phyloP scores from a whole-genome alignment of 257 asterid species.

The Nicotiana attenuata region DNA sequence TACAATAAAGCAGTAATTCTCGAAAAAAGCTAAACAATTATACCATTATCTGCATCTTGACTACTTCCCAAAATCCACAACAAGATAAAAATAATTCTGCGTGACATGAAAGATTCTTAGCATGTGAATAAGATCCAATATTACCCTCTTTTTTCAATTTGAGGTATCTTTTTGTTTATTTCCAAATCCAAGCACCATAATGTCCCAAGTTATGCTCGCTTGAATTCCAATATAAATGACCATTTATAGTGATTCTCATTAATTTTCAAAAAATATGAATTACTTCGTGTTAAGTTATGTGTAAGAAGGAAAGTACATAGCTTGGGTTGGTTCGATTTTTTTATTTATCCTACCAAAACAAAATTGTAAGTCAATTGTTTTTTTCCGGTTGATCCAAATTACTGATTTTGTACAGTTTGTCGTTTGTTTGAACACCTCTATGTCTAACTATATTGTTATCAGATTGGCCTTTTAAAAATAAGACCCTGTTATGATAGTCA shows the following conservation, averaged over 20 bases:
- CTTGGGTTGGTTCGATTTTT: too few species aligned
- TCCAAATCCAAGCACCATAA: background rate
- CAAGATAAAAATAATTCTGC: background rate
- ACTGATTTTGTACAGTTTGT: too few species aligned
- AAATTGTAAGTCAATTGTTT: too few species aligned
- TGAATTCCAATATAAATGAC: background rate
- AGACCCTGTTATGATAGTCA: too few species aligned
- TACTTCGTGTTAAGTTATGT: background rate
- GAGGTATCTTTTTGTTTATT: too few species aligned
- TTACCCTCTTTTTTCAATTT: background rate
- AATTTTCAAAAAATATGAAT: background rate
- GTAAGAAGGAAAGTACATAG: too few species aligned
- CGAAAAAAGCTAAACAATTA: background rate
- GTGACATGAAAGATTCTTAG: background rate
- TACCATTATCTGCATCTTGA: background rate
- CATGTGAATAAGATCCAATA: background rate
- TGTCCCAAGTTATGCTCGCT: background rate
- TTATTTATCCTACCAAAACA: too few species aligned
- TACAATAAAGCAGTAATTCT: background rate
- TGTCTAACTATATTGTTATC: too few species aligned
- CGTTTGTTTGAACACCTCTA: too few species aligned
- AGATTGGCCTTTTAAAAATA: too few species aligned
- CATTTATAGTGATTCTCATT: background rate
- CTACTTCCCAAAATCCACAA: background rate
- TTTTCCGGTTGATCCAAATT: too few species aligned